These are phyloP conservation scores for Nothopassalora personata DNA, from an alignment of 2,329 filamentous ascomycete genomes.

Conservation along the genomic window DNA sequence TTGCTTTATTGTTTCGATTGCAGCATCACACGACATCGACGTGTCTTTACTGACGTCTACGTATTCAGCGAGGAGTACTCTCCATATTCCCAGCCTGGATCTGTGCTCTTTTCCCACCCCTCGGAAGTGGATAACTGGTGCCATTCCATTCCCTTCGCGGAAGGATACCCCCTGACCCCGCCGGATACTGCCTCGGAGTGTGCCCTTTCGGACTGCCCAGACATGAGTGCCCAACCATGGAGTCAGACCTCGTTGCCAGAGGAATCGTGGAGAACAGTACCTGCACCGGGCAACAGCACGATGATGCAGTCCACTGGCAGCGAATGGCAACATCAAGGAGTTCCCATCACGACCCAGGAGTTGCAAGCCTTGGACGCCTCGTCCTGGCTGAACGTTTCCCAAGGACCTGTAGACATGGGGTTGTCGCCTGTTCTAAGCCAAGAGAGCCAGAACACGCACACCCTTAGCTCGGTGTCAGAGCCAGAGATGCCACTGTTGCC, in stretches of 20 bases:
- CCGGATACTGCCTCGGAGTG: slow-evolving; percentile 31
- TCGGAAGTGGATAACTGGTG: slow-evolving; percentile 29
- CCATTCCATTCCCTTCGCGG: slow-evolving; percentile 24
- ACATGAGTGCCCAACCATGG: slow-evolving; percentile 27
- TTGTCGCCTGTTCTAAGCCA: slow-evolving; percentile 34
- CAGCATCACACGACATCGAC: slow-evolving; percentile 3
- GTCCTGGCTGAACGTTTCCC: slow-evolving; percentile 21
- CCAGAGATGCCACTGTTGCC: slow-evolving; percentile 25
- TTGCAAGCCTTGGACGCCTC: slow-evolving; percentile 18
- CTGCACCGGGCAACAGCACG: slow-evolving; percentile 23
- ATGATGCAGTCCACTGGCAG: slow-evolving; percentile 19
- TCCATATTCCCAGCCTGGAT: slow-evolving; percentile 24
- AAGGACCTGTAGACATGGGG: slow-evolving; percentile 30
- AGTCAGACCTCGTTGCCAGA: slow-evolving; percentile 25
- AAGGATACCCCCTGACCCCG: slow-evolving; percentile 26
- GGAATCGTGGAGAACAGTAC: slow-evolving; percentile 24
- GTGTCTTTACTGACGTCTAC: slow-evolving; percentile 24
- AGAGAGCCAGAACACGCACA: slow-evolving; percentile 32
- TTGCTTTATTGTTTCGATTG: slow-evolving; percentile 6
- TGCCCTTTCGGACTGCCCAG: slow-evolving; percentile 25
- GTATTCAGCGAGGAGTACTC: slow-evolving; percentile 27
- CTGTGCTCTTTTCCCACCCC: slow-evolving; percentile 28
- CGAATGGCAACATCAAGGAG: slow-evolving; percentile 19
- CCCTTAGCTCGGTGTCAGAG: slow-evolving; percentile 27
- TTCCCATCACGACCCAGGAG: slow-evolving; percentile 17